A percentile compares a stretch with the other conserved stretches of the same genome.
phyloP scores from a whole-genome alignment of 148 eudicot genomes.

The Heliosperma pusillum region DNA sequence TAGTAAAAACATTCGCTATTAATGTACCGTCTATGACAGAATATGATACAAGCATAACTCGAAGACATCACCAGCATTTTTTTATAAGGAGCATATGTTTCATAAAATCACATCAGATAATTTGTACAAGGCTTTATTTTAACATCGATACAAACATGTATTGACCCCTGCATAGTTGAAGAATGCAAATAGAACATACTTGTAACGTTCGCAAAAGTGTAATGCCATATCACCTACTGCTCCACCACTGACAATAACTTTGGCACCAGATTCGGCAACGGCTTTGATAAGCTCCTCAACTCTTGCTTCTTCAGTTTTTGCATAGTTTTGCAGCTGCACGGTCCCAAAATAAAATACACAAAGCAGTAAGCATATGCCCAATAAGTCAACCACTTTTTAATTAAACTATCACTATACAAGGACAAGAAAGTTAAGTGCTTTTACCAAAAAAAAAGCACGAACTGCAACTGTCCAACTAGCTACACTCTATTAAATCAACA shows the following conservation, averaged over 20 bases:
- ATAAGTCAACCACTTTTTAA: not conserved
- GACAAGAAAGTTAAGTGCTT: not conserved
- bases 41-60: too few relatives aligned
- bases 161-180: not conserved
- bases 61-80: too few relatives aligned
- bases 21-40: too few relatives aligned
- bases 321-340: conserved; percentile 80
- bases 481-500: not conserved
- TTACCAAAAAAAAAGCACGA: not conserved
- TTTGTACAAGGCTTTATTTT: not conserved
- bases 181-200: conserved; percentile 37
- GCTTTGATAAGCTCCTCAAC: conserved; percentile 96
- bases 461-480: not conserved
- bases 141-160: not conserved
- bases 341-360: not conserved
- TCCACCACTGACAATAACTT: conserved; percentile 91
- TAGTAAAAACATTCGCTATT: too few relatives aligned
- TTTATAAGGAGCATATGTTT: not conserved
- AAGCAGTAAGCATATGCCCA: not conserved
- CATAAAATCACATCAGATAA: too few relatives aligned
- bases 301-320: conserved; percentile 92
- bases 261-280: conserved; percentile 99
- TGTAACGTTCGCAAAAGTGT: conserved; percentile 93
- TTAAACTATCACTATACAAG: not conserved
- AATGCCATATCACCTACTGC: conserved; percentile 96